Evolutionary conservation across 345 rosid species (phyloP).

Genomic region (Trapa bicornis): DNA sequence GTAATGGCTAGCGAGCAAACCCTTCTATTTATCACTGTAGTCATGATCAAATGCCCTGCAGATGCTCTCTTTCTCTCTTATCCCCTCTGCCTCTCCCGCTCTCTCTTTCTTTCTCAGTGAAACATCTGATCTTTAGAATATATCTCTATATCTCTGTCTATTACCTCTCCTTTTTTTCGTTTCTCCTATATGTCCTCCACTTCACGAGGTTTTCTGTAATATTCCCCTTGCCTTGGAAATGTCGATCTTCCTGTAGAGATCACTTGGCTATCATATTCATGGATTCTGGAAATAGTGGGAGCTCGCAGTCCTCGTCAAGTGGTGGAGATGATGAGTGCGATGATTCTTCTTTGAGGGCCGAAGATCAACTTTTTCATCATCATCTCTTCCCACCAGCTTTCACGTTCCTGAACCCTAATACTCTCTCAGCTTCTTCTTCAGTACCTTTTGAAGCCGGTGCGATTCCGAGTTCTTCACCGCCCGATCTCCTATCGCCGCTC

Average conservation of each 20-base stretch:
- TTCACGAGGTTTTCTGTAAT: not conserved
- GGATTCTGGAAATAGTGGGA: slow-evolving; percentile 80
- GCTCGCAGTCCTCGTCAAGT: slow-evolving; percentile 44
- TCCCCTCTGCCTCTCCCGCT: no score
- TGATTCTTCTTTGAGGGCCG: slow-evolving; percentile 42
- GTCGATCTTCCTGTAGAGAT: not conserved
- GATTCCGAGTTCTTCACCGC: no score
- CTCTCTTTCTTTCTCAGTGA: not conserved
- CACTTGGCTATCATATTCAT: slow-evolving; percentile 13
- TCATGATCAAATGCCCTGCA: not conserved
- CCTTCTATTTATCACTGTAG: not conserved
- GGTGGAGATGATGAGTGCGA: slow-evolving; percentile 43
- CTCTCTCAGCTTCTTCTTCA: not conserved
- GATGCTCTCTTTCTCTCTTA: not conserved
- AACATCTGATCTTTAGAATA: not conserved
- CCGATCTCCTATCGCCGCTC: no score
- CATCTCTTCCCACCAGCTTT: slow-evolving; percentile 19
- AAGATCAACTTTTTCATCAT: not conserved
- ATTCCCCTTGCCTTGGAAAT: not conserved
- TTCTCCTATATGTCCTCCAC: not conserved
- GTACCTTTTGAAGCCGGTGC: no score
- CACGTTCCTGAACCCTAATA: not conserved
- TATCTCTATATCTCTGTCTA: no score
- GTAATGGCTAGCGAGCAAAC: not conserved
- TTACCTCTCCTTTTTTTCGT: no score